phyloP scores from a whole-genome alignment of 495 filamentous ascomycete genomes.

The Sordaria brevicollis region DNA sequence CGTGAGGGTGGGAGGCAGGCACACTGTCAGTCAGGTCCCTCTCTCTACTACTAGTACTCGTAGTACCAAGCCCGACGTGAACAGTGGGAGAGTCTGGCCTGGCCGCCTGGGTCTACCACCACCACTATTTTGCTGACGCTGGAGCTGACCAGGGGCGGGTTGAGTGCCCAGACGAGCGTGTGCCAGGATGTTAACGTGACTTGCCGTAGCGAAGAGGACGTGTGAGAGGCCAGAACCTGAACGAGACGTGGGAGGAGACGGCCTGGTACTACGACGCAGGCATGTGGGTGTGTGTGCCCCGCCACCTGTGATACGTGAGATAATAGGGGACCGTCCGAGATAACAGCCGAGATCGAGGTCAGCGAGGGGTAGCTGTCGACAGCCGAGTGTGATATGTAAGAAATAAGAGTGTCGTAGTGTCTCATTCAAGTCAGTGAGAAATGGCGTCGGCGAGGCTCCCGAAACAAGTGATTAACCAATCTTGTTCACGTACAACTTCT shows the following conservation, averaged over 20 bases:
- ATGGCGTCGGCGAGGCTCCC: not conserved
- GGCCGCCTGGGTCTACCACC: not conserved
- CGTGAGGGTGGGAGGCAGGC: not conserved
- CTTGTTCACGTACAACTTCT: not conserved
- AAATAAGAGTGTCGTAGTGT: not conserved
- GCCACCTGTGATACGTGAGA: not conserved
- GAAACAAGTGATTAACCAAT: not conserved
- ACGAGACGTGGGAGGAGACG: not conserved
- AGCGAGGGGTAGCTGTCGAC: not conserved
- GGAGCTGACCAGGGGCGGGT: not conserved
- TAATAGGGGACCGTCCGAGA: not conserved
- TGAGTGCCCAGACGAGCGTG: not conserved
- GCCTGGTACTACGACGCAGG: not conserved
- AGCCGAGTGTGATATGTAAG: not conserved
- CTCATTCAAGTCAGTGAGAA: not conserved
- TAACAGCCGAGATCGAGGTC: not conserved
- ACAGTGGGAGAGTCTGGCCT: not conserved
- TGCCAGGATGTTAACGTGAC: not conserved
- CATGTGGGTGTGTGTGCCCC: not conserved
- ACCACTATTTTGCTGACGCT: not conserved
- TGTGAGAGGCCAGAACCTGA: not conserved
- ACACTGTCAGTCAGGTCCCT: not conserved
- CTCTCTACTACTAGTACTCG: not conserved
- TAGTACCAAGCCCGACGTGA: not conserved
- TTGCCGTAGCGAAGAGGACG: not conserved